A percentile compares a stretch with the other conserved stretches of the same genome.
These are phyloP conservation scores for Hyaloscypha finlandica DNA, from an alignment of 495 filamentous ascomycete species.

Conservation along the genomic window DNA sequence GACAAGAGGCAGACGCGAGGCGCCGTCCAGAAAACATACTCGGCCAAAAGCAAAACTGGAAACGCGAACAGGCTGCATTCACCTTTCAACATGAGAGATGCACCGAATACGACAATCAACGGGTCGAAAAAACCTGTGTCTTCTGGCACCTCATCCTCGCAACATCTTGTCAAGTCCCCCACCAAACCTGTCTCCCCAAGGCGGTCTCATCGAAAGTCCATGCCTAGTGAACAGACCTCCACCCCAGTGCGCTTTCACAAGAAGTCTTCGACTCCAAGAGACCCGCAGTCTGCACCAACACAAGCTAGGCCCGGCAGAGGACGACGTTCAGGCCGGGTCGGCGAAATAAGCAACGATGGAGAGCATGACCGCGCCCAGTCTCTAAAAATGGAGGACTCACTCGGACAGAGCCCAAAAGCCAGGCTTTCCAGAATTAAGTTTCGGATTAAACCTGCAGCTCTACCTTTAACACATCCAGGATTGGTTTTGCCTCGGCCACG, in stretches of 20 bases:
- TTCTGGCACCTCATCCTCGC: constrained; percentile 26
- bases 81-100: constrained; percentile 26
- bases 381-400: constrained; percentile 15
- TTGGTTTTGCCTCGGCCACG: constrained; percentile 48
- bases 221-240: constrained; percentile 24
- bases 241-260: constrained; percentile 24
- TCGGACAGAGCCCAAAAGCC: constrained; percentile 34
- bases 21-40: constrained; percentile 38
- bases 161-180: constrained; percentile 26
- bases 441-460: constrained; percentile 40
- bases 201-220: constrained; percentile 26
- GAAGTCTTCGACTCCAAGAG: constrained; percentile 17
- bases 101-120: constrained; percentile 19
- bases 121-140: constrained; percentile 23
- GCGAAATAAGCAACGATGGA: constrained; percentile 18
- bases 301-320: constrained; percentile 6
- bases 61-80: constrained; percentile 36
- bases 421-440: constrained; percentile 42
- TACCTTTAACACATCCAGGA: constrained; percentile 56
- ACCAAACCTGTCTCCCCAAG: constrained; percentile 31
- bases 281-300: constrained; percentile 19
- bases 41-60: constrained; percentile 38
- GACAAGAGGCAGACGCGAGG: constrained; percentile 60
- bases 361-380: constrained; percentile 7
- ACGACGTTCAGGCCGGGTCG: constrained; percentile 18